Percentiles rank a stretch among this genome's conserved stretches.
phyloP scores from a whole-genome alignment of 352 stramenopile genomes.

The Phytophthora citricola region DNA sequence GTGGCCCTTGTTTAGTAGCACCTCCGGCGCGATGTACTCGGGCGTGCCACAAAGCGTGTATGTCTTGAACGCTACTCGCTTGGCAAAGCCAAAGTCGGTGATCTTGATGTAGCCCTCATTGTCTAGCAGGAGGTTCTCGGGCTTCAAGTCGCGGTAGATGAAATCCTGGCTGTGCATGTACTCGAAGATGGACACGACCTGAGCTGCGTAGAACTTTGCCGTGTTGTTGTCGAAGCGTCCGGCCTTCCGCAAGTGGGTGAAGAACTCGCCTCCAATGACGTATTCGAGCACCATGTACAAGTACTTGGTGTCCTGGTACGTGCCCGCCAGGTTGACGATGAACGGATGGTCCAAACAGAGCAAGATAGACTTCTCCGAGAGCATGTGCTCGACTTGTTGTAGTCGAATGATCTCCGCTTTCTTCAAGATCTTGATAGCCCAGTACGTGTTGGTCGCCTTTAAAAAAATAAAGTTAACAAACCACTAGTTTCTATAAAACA shows the following conservation, averaged over 20 bases:
- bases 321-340: conserved; percentile 95
- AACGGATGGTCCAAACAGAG: conserved; percentile 94
- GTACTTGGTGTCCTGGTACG: conserved; percentile 95
- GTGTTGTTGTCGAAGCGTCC: conserved; percentile 94
- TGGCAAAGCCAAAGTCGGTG: conserved; percentile 95
- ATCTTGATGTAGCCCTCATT: conserved; percentile 96
- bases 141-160: conserved; percentile 98
- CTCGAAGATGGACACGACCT: conserved; percentile 97
- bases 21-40: conserved; percentile 94
- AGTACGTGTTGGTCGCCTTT: conserved; percentile 90
- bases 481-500: no score
- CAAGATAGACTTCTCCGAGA: conserved; percentile 97
- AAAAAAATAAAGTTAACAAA: conserved; percentile 1
- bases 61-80: conserved; percentile 95
- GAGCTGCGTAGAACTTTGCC: conserved; percentile 93
- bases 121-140: conserved; percentile 96
- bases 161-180: conserved; percentile 97
- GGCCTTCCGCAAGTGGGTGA: conserved; percentile 95
- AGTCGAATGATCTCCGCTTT: conserved; percentile 96
- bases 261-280: conserved; percentile 98
- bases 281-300: conserved; percentile 99
- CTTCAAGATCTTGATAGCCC: conserved; percentile 98
- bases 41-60: conserved; percentile 94
- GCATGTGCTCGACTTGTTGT: conserved; percentile 98
- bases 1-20: conserved; percentile 91